These are phyloP conservation scores for Durotheca rogersii DNA, from an alignment of 495 filamentous ascomycete genomes.

Conservation along the genomic window DNA sequence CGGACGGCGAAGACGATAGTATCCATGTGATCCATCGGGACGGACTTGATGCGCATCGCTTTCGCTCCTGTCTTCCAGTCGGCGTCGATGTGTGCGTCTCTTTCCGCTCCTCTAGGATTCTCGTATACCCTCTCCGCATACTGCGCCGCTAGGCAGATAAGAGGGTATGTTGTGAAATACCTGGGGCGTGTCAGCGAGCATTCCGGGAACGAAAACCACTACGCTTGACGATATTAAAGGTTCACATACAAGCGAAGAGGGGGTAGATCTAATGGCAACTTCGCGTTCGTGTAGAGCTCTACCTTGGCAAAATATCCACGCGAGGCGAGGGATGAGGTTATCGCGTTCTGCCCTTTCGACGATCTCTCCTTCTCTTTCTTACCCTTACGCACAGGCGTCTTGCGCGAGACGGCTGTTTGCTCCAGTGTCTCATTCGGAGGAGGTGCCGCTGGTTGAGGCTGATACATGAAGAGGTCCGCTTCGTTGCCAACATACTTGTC, in stretches of 20 bases:
- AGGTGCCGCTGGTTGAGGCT: conserved; percentile 35
- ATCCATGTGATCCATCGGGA: conserved; percentile 72
- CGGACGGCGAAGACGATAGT: conserved; percentile 79
- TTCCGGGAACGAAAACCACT: too few relatives aligned
- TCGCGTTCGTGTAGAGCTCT: conserved; percentile 75
- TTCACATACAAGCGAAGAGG: conserved; percentile 62
- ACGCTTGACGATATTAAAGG: neutral
- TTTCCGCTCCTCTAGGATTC: conserved; percentile 58
- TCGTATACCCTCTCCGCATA: conserved; percentile 73
- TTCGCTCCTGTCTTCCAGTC: conserved; percentile 74
- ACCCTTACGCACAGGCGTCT: conserved; percentile 31
- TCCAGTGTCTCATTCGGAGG: conserved; percentile 20
- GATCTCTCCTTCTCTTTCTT: conserved; percentile 35
- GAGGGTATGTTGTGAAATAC: conserved; percentile 66
- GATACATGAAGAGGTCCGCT: conserved; percentile 54
- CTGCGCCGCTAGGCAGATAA: conserved; percentile 71
- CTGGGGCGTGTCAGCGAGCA: conserved; percentile 40
- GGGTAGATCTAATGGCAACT: conserved; percentile 64
- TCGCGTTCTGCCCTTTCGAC: conserved; percentile 40
- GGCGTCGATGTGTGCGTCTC: conserved; percentile 63
- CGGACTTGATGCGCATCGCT: conserved; percentile 77
- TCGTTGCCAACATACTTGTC: conserved; percentile 65
- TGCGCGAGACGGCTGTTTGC: conserved; percentile 14
- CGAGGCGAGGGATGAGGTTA: conserved; percentile 43
- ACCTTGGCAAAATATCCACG: conserved; percentile 72